Evolutionary conservation across 208 protist genomes (phyloP).

Genomic region (Leishmania major): DNA sequence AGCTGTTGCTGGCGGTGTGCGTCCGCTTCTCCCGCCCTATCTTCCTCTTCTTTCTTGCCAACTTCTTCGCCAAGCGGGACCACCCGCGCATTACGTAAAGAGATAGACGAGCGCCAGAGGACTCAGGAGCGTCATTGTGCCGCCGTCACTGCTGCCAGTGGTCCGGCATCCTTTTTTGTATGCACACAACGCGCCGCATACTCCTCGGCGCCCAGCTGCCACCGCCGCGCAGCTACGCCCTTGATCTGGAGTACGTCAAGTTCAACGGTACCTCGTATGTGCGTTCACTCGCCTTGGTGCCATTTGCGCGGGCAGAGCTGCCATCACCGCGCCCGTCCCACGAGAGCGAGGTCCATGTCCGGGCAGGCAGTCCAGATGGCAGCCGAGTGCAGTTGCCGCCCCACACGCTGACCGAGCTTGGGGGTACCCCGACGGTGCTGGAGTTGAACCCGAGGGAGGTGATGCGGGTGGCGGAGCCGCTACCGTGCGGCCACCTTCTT

Average conservation of each 20-base stretch:
- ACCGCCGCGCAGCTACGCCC: slow-evolving; percentile 30
- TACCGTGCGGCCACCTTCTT: slow-evolving; percentile 72
- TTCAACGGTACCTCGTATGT: slow-evolving; percentile 39
- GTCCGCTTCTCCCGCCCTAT: neutral
- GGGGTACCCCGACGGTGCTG: slow-evolving; percentile 32
- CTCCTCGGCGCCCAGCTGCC: neutral
- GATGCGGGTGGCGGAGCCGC: slow-evolving; percentile 54
- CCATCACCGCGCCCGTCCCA: neutral
- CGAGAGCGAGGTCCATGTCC: neutral
- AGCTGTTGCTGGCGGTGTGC: neutral
- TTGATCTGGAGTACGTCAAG: slow-evolving; percentile 84
- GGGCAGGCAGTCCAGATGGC: neutral
- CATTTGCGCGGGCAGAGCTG: slow-evolving; percentile 33
- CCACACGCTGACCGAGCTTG: slow-evolving; percentile 16
- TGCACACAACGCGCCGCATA: slow-evolving; percentile 2
- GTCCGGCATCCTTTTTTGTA: neutral
- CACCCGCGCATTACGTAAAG: neutral
- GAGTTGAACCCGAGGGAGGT: slow-evolving; percentile 40
- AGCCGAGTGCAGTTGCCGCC: neutral
- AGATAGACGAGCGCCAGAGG: neutral
- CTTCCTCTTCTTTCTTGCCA: neutral
- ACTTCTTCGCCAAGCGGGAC: neutral
- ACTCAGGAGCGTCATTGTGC: neutral
- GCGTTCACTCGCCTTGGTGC: slow-evolving; percentile 66
- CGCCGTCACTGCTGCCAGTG: neutral